Evolutionary conservation across 2,329 filamentous ascomycete genomes (phyloP), one percentile per base, ranked within the genome.

Genomic region (Exophiala aquamarina): DNA sequence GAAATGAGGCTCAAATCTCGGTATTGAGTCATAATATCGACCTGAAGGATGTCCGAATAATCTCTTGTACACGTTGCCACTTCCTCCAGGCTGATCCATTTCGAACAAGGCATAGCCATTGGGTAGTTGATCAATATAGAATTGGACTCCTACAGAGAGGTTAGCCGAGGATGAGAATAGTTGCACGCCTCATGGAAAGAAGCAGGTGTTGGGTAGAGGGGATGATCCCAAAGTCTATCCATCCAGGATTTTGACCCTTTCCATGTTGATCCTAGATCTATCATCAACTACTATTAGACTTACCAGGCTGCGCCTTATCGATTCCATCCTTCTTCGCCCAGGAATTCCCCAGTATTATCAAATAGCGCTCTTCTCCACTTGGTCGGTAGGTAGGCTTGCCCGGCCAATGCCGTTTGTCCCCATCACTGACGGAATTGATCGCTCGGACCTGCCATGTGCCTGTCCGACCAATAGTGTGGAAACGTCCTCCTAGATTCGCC

Each of bases 1-100:
- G 59, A 84, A 83, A 50, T 84, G 81, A 0, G 74, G 73, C 39
- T 72, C 78, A 54, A 82, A 82, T 3, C 73, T 65, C 15, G 70
- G 70, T 0, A 74, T 70, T 0, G 80, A 83, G 36, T 79, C 72
- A 46, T 77, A 83, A 13, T 62, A 65, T 38, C 66, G 65, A 6
- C 72, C 71, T 6, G 64, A 62, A 0, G 77, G 78, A 59, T 84
- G 79, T 0, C 81, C 81, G 45, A 70, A 83, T 0, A 83, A 63
- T 45, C 77, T 81, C 40, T 73, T 71, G 59, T 83, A 81, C 7
- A 72, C 57, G 60, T 78, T 61, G 15, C 52, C 56, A 50, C 43
- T 63, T 2, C 57, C 67, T 6, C 23, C 23, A 2, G 58, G 58
- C n/a, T 79, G 70, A 1, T 70, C 64, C 19, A 73, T 70, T 38